Percentiles rank a stretch among this genome's conserved stretches.
phyloP scores from a whole-genome alignment of 1,139 yeast genomes.

The Lipomyces yarrowii region DNA sequence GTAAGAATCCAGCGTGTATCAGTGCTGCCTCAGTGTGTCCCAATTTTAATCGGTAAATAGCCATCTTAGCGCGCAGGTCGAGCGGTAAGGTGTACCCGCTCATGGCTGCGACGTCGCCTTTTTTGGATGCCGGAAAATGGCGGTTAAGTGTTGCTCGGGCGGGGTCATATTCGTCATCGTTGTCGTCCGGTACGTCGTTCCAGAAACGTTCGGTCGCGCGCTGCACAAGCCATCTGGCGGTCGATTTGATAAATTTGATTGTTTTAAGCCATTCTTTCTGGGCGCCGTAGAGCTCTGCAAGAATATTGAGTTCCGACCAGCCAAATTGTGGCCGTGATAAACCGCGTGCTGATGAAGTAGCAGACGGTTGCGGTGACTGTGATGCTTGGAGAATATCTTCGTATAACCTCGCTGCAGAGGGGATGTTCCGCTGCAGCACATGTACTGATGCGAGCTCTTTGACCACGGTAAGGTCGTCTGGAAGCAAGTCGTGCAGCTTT shows the following conservation, averaged over 20 bases:
- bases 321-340: constrained; percentile 51
- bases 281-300: constrained; percentile 74
- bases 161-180: constrained; percentile 70
- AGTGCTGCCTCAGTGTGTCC: constrained; percentile 71
- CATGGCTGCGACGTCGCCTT: constrained; percentile 36
- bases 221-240: constrained; percentile 81
- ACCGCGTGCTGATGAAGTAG: neutral
- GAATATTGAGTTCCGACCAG: constrained; percentile 86
- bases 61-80: constrained; percentile 82
- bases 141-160: constrained; percentile 50
- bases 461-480: constrained; percentile 62
- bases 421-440: constrained; percentile 70
- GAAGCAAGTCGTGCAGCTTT: constrained; percentile 60
- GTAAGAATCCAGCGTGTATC: constrained; percentile 63
- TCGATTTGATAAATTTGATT: constrained; percentile 63
- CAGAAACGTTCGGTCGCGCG: constrained; percentile 75
- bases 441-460: constrained; percentile 77
- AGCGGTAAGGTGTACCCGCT: constrained; percentile 59
- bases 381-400: constrained; percentile 65
- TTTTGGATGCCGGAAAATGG: constrained; percentile 7
- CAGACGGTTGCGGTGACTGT: constrained; percentile 16
- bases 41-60: constrained; percentile 67
- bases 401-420: constrained; percentile 81
- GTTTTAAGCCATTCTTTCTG: constrained; percentile 68
- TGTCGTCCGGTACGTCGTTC: constrained; percentile 60